phyloP scores from a whole-genome alignment of 306 rosid species.

The Cucumis cinereus region DNA sequence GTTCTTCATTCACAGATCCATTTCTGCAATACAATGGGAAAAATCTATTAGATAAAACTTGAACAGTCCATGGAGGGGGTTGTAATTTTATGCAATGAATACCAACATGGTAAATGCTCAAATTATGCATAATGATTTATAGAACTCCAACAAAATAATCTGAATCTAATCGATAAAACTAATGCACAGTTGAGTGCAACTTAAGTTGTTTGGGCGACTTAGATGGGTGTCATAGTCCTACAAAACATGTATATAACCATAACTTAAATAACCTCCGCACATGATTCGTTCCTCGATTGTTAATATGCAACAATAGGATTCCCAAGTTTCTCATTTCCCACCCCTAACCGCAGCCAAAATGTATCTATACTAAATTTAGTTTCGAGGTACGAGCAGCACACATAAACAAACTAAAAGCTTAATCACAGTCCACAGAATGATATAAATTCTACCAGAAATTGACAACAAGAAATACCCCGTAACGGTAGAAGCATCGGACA shows the following conservation, averaged over 20 bases:
- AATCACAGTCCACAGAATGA: not conserved
- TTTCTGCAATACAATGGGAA: not conserved
- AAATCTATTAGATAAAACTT: conserved; percentile 1
- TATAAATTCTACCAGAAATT: not conserved
- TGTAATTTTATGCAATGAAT: not conserved
- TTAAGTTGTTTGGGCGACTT: not conserved
- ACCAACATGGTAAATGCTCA: not conserved
- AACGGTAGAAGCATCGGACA: conserved; percentile 26
- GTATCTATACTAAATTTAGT: not conserved
- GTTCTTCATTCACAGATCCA: conserved; percentile 5
- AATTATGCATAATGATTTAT: not conserved
- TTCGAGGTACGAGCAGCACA: not conserved
- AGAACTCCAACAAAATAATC: not conserved
- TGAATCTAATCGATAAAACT: not conserved
- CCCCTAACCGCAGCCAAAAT: not conserved
- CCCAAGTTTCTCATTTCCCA: not conserved
- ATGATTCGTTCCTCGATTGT: not conserved
- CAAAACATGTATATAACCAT: not conserved
- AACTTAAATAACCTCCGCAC: not conserved
- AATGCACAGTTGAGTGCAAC: not conserved
- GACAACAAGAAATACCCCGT: conserved; percentile 21
- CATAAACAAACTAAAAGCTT: not conserved
- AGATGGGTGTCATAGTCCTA: not conserved
- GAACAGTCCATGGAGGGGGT: not conserved
- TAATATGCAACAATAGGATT: not conserved